A percentile compares a stretch with the other conserved stretches of the same genome.
phyloP scores from a whole-genome alignment of 2,329 filamentous ascomycete species.

The Exserohilum turcica region DNA sequence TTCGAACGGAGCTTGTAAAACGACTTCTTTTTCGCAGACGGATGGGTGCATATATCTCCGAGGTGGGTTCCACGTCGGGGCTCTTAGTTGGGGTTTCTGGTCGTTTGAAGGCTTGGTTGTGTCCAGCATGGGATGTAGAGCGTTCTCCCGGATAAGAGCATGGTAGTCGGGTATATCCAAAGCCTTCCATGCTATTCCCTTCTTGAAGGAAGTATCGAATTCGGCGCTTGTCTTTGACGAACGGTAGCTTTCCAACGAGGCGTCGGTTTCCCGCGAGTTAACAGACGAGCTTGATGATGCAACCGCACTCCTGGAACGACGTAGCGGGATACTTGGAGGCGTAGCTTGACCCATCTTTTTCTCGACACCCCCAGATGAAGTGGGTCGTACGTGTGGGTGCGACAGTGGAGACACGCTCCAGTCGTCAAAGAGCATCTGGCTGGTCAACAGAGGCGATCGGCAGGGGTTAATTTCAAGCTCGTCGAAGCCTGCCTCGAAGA shows the following conservation, averaged over 20 bases:
- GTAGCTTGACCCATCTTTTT: conserved; percentile 17
- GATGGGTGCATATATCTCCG: conserved; percentile 35
- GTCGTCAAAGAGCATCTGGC: conserved; percentile 28
- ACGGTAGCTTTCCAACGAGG: conserved; percentile 47
- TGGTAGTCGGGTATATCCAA: conserved; percentile 22
- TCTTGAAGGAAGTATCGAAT: conserved; percentile 27
- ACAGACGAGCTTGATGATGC: conserved; percentile 42
- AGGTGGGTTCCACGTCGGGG: conserved; percentile 25
- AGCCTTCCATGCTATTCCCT: conserved; percentile 20
- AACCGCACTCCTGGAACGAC: conserved; percentile 18
- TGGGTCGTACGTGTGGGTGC: conserved; percentile 20
- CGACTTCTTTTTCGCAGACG: conserved; percentile 2
- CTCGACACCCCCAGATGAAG: conserved; percentile 21
- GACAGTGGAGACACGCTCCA: conserved; percentile 42
- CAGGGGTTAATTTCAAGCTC: conserved; percentile 27
- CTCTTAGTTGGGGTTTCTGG: conserved; percentile 19
- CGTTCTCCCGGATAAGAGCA: conserved; percentile 31
- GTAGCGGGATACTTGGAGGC: conserved; percentile 9
- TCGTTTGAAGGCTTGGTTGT: neutral
- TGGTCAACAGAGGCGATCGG: conserved; percentile 42
- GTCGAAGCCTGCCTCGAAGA: conserved; percentile 32
- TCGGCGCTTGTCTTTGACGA: conserved; percentile 51
- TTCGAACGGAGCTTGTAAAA: conserved; percentile 34
- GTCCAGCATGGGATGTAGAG: conserved; percentile 26
- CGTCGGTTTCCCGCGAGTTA: conserved; percentile 44